Base-by-base conservation (phyloP, 2,329 filamentous ascomycete genomes). In the Alternaria tenuissima region DNA sequence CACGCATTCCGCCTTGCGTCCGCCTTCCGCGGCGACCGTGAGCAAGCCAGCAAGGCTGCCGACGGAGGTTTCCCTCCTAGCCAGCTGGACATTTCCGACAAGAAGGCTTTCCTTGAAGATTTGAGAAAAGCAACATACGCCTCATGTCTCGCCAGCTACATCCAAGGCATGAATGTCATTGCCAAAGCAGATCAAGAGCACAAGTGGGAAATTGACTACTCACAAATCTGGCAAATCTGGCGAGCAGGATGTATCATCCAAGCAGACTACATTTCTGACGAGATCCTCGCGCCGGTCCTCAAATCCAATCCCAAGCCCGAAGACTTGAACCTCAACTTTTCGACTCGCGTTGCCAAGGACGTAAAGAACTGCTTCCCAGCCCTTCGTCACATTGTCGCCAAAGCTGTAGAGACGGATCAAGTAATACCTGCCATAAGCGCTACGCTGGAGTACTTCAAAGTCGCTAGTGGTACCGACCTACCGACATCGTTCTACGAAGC, bases 401-500 rank as follows among this genome's bases (percentile, higher is more conserved):
- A 83, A 52, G 83, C 82, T 0, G 76, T 87, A 0, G 81, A 86
- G 67, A 81, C 80, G 1, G 88, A 92, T 73, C 83, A 87, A 41
- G 84, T 87, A 51, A 79, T 89, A 3, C 89, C 88, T 0, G 83
- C 85, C 2, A 74, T 92, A 49, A 85, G 84, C 36, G 85, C 88
- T 2, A 89, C 82, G 1, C 71, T 92, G 54, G 89, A 91, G 65
- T 91, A 89, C 68, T 78, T 89, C 67, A 91, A 92, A 76, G 89
- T 89, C 54, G 82, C 82, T 28, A 85, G 83, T 1, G 85, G 85
- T 16, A 85, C 83, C 3, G 83, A 84, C 59, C 74, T 92, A 32
- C 89, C 89, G 0, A 91, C 88, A 4, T 84, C 85, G 57, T 91
- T 92, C 70, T 88, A 89, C 79, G 89, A 91, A 76, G 89, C 89